A percentile compares a stretch with the other conserved stretches of the same genome.
Conservation (phyloP, 306 rosid genomes). For the Malus sieversii region DNA sequence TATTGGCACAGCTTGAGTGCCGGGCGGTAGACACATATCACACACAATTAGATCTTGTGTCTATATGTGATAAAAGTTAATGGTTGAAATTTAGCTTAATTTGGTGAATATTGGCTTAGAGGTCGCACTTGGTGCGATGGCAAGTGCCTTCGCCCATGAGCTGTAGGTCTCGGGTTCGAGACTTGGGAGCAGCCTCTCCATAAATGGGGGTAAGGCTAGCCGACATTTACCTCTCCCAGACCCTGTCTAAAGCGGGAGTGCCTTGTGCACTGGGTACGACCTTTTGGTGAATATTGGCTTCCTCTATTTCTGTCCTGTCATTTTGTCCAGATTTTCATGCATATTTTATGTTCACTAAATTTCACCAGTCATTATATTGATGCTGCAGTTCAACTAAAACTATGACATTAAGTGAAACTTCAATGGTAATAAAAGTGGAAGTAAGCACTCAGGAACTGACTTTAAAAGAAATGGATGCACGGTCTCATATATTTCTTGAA, state of each 20-base stretch:
- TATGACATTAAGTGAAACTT: neutral
- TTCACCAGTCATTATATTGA: neutral
- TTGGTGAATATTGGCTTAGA: neutral
- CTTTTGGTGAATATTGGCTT: neutral
- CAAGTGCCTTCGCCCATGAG: too few relatives aligned
- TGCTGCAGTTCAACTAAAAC: neutral
- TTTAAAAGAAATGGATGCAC: neutral
- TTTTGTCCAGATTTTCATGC: neutral
- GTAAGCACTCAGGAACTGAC: neutral
- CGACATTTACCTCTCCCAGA: too few relatives aligned
- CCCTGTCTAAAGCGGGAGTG: too few relatives aligned
- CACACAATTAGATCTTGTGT: neutral
- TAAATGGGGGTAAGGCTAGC: too few relatives aligned
- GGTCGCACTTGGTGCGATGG: too few relatives aligned
- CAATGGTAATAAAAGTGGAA: neutral
- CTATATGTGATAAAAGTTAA: neutral
- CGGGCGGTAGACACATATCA: neutral
- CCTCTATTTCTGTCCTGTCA: neutral
- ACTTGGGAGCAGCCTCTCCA: too few relatives aligned
- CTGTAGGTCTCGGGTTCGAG: too few relatives aligned
- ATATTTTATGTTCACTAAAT: neutral
- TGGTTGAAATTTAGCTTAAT: neutral
- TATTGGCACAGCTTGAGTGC: neutral
- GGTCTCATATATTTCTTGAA: neutral
- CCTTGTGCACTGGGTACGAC: too few relatives aligned